Evolutionary conservation across 371 early-diverging fungal genomes (phyloP).

Genomic region (Coemansia sp.): DNA sequence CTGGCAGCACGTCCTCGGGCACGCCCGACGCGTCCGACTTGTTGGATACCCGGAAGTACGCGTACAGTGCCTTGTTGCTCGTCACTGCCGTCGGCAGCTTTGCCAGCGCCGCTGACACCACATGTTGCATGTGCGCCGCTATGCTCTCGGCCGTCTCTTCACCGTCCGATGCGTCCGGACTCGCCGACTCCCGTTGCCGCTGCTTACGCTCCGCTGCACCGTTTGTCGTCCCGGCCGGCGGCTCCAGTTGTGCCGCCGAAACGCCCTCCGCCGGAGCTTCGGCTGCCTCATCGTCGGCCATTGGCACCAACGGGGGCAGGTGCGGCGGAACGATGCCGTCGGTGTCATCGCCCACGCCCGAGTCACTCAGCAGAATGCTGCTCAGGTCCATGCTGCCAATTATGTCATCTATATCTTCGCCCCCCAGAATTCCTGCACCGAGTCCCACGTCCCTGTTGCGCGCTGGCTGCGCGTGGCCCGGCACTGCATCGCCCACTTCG

Average conservation of each 20-base stretch:
- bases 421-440: neutral
- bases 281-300: constrained; percentile 4
- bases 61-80: constrained; percentile 32
- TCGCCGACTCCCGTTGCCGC: neutral
- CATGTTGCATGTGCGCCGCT: constrained; percentile 26
- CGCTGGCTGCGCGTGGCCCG: neutral
- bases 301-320: constrained; percentile 28
- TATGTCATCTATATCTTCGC: constrained; percentile 22
- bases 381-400: constrained; percentile 19
- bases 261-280: neutral
- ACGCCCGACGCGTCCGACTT: constrained; percentile 38
- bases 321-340: constrained; percentile 29
- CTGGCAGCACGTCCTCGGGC: constrained; percentile 27
- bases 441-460: neutral
- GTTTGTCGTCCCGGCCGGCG: neutral
- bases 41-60: constrained; percentile 31
- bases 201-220: neutral
- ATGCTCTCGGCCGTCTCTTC: constrained; percentile 35
- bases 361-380: constrained; percentile 22
- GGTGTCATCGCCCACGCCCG: constrained; percentile 15
- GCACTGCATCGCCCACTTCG: constrained; percentile 17
- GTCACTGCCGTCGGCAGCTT: constrained; percentile 17
- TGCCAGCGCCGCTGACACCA: constrained; percentile 29
- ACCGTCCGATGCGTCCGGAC: neutral
- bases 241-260: neutral